Conservation (phyloP, 305 asterid genomes). For the Fraxinus ornus region DNA sequence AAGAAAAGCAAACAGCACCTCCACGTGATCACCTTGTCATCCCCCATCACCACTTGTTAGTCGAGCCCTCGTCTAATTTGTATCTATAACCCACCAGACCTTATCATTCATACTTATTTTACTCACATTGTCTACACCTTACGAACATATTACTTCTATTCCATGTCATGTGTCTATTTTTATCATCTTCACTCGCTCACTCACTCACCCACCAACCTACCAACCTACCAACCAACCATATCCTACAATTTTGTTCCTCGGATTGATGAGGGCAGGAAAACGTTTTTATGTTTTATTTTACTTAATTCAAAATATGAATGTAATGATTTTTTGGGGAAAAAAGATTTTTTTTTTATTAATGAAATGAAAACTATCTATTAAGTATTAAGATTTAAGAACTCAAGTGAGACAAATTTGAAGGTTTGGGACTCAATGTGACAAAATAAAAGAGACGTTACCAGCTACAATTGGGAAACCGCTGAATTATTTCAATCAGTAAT, state of each 20-base stretch:
- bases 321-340: neutral
- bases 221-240: neutral
- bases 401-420: neutral
- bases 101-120: neutral
- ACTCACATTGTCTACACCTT: neutral
- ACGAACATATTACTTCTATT: neutral
- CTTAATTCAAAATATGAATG: neutral
- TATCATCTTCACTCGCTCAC: neutral
- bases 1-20: neutral
- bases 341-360: neutral
- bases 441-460: neutral
- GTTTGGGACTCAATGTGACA: neutral
- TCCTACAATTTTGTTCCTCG: neutral
- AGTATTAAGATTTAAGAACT: neutral
- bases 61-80: neutral
- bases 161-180: neutral
- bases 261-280: neutral
- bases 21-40: neutral
- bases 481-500: neutral
- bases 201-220: rapidly evolving
- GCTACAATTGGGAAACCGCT: neutral
- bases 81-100: neutral
- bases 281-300: neutral
- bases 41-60: neutral
- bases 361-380: neutral